Base-by-base conservation (phyloP, 2,329 filamentous ascomycete species). In the Dactylonectria macrodidyma region DNA sequence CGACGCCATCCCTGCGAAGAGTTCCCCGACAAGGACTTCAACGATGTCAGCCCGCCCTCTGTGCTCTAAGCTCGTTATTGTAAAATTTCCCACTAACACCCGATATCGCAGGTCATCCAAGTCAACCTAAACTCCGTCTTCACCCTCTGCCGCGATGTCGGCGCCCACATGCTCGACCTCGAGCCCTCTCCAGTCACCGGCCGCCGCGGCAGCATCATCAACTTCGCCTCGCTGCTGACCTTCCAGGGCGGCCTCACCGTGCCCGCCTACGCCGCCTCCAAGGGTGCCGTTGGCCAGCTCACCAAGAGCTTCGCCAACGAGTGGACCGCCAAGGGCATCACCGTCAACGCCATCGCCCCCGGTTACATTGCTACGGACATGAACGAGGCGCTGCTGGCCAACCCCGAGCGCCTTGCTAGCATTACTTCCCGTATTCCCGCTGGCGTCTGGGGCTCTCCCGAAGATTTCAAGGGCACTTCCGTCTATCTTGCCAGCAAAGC, bases 351-450 rank as follows among this genome's bases (percentile, higher is more conserved):
- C 8, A 93, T 97, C 77, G 94, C 95, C 2, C 95, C 95, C 0
- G 95, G 95, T 0, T 97, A 97, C 81, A 93, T 97, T 74, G 93
- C 89, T 57, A 97, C 95, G n/a, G 95, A 97, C 68, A 97, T 97
- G 95, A 98, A 97, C 79, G 88, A 87, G 72, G 95, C 94, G 3
- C 81, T 98, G 76, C 89, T 97, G 50, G 88, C 91, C 58, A 91
- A 97, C 80, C 81, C 88, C 75, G 88, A 87, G 73, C 84, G 95
- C 41, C 87, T 92, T 67, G 89, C 86, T 71, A 91, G 91, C 76
- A 97, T 97, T 73, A 87, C 93, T 76, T 90, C 89, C 38, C 85
- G 94, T 64, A 97, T 97, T 75, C 95, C 95, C 0, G 93, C 93
- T 1, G 94, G 92, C 0, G 84, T 94, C 73, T 97, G 95, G 94